Evolutionary conservation across 1,139 yeast genomes (phyloP).

Genomic region (Yamadazyma pseudoaaseri): DNA sequence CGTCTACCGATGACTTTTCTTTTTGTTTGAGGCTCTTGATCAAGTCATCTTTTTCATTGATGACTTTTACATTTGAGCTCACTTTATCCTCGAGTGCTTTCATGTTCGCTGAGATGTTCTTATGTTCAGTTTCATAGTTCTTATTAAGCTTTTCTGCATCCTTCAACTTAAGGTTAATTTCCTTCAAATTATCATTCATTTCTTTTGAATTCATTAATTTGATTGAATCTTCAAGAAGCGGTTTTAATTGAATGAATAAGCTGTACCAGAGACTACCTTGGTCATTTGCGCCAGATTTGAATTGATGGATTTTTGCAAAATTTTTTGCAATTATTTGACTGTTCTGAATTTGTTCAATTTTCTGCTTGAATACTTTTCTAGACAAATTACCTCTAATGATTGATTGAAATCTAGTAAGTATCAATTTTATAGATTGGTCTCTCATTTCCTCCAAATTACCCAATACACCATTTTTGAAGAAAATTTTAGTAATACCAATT

Average conservation of each 20-base stretch:
- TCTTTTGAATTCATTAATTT: constrained; percentile 56
- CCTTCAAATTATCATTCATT: constrained; percentile 50
- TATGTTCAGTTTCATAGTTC: constrained; percentile 49
- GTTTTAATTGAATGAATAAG: constrained; percentile 69
- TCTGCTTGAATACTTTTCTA: constrained; percentile 50
- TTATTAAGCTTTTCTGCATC: constrained; percentile 42
- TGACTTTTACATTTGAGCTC: constrained; percentile 23
- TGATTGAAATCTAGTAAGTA: constrained; percentile 68
- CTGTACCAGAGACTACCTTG: constrained; percentile 76
- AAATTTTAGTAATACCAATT: constrained; percentile 82
- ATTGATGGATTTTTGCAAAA: constrained; percentile 51
- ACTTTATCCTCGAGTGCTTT: constrained; percentile 46
- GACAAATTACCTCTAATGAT: constrained; percentile 60
- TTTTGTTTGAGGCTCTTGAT: constrained; percentile 25
- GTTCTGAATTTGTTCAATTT: constrained; percentile 65
- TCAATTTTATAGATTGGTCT: constrained; percentile 58
- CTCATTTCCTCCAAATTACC: constrained; percentile 82
- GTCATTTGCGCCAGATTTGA: constrained; percentile 24
- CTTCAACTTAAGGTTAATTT: constrained; percentile 35
- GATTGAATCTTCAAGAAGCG: constrained; percentile 66
- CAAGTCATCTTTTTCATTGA: constrained; percentile 26
- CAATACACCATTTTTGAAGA: constrained; percentile 91
- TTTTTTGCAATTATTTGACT: constrained; percentile 68
- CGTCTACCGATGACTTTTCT: constrained; percentile 21
- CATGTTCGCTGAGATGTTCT: constrained; percentile 46